Conservation (phyloP, 192 early-diverging fungal species). For the Backusella westeae region DNA sequence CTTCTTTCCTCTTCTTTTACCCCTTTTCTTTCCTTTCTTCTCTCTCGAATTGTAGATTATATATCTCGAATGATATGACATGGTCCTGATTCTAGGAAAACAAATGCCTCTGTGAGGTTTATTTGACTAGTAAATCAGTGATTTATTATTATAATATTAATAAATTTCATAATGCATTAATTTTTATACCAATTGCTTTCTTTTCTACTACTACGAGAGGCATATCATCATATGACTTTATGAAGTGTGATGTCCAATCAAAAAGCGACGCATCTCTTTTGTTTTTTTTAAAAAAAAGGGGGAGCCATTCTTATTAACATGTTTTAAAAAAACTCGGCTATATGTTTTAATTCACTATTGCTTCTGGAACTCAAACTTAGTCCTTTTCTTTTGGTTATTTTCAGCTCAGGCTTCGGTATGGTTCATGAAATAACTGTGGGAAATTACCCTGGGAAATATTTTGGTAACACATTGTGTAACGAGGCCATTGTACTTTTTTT, state of each 20-base stretch:
- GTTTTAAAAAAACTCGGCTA: background rate
- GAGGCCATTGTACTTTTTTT: background rate
- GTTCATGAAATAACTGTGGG: background rate
- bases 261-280: background rate
- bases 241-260: background rate
- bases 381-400: background rate
- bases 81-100: background rate
- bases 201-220: background rate
- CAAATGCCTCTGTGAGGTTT: background rate
- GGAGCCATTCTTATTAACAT: too few species aligned
- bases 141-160: background rate
- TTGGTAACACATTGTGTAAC: background rate
- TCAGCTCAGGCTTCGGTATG: background rate
- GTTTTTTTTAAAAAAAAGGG: background rate
- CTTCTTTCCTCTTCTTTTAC: background rate
- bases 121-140: background rate
- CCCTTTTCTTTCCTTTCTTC: background rate
- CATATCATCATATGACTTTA: background rate
- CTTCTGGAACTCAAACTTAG: background rate
- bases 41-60: background rate
- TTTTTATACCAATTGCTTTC: too few species aligned
- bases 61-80: background rate
- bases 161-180: constrained; percentile 3
- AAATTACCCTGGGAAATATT: background rate
- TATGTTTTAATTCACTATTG: background rate